Evolutionary conservation across 805 yeast species (phyloP).

Genomic region (Starmerella etchellsii): DNA sequence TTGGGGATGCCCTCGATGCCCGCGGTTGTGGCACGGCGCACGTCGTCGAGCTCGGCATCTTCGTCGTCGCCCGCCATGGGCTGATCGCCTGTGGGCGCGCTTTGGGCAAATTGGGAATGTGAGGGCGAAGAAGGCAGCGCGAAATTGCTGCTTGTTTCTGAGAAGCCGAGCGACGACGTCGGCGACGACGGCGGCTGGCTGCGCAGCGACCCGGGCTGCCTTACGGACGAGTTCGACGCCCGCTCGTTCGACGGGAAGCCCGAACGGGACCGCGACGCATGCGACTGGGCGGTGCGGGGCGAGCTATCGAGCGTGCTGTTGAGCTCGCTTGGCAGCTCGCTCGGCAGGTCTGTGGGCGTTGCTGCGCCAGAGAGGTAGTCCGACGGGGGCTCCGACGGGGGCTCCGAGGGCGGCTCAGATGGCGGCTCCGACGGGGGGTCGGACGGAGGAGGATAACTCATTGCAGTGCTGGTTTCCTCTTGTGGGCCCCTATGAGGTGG

Average conservation of each 20-base stretch:
- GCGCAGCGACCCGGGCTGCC: not conserved
- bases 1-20: slow-evolving; percentile 44
- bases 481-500: too few species aligned
- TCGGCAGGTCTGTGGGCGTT: slow-evolving; percentile 9
- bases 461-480: too few species aligned
- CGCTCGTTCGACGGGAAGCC: not conserved
- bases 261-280: too few species aligned
- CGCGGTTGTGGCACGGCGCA: slow-evolving; percentile 15
- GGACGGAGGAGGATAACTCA: not conserved
- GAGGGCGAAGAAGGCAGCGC: slow-evolving; percentile 14
- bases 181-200: slow-evolving; percentile 14
- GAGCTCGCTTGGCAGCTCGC: slow-evolving; percentile 15
- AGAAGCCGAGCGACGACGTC: slow-evolving; percentile 13
- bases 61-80: slow-evolving; percentile 6
- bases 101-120: slow-evolving; percentile 1
- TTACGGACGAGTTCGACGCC: not conserved
- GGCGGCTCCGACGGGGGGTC: slow-evolving; percentile 3
- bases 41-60: slow-evolving; percentile 12
- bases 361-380: slow-evolving; percentile 4
- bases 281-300: too few species aligned
- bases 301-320: slow-evolving; percentile 17
- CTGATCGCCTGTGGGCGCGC: not conserved
- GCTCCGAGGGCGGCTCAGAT: slow-evolving; percentile 6
- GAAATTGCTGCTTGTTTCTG: slow-evolving; percentile 11
- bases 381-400: slow-evolving; percentile 11